Evolutionary conservation across 2,329 filamentous ascomycete species (phyloP).

Genomic region (Exserohilum turcica): DNA sequence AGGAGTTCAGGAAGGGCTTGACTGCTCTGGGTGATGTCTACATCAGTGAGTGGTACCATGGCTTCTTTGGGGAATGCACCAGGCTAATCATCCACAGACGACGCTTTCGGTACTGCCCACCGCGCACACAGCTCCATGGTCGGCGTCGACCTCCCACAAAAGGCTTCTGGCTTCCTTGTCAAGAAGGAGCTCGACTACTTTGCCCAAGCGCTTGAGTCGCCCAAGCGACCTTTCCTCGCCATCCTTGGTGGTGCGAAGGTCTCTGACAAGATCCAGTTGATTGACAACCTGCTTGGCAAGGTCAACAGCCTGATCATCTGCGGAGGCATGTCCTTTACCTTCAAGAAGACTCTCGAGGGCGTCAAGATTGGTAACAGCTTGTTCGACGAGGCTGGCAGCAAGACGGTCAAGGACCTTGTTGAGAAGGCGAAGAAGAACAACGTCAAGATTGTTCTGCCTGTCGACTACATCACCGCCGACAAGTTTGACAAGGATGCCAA

Average conservation of each 20-base stretch:
- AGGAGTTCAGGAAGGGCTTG: conserved; percentile 91
- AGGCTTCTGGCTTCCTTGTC: conserved; percentile 97
- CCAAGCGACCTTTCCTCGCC: conserved; percentile 94
- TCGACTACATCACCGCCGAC: conserved; percentile 95
- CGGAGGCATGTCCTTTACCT: conserved; percentile 98
- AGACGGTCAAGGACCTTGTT: conserved; percentile 85
- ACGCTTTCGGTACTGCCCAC: conserved; percentile 98
- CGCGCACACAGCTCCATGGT: conserved; percentile 99
- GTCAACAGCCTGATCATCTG: conserved; percentile 96
- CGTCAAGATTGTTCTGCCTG: conserved; percentile 91
- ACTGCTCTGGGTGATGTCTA: conserved; percentile 95
- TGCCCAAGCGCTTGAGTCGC: conserved; percentile 90
- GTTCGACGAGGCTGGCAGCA: conserved; percentile 91
- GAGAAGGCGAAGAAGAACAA: conserved; percentile 97
- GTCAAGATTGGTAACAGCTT: conserved; percentile 88
- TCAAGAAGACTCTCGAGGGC: conserved; percentile 97
- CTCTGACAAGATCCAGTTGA: conserved; percentile 99
- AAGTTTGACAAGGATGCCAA: conserved; percentile 89
- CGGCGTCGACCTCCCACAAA: conserved; percentile 91
- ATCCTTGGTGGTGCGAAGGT: conserved; percentile 99
- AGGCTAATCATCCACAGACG: conserved; percentile 64
- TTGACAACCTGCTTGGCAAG: conserved; percentile 98
- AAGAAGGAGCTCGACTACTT: conserved; percentile 99
- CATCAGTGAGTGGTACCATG: conserved; percentile 71
- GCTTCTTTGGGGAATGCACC: background rate